A percentile compares a stretch with the other conserved stretches of the same genome.
Conservation (phyloP, 2,329 filamentous ascomycete genomes). For the Arthrobotrys entomopaga region DNA sequence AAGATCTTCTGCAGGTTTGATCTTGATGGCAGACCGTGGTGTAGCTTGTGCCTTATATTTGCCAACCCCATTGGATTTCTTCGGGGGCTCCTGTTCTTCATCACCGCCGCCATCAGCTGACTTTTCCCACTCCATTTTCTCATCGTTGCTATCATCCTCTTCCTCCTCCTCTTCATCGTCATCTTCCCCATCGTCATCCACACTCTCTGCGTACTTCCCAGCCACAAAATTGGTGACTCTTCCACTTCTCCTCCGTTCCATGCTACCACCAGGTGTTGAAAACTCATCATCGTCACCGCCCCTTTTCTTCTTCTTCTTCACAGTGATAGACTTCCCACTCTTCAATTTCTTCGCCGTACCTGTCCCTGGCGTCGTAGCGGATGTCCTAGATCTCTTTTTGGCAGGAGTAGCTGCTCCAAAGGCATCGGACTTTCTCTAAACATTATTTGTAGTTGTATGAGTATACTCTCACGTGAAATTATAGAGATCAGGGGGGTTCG, state of each 20-base stretch:
- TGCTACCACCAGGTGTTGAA: conserved; percentile 39
- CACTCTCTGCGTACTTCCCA: conserved; percentile 62
- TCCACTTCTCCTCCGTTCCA: conserved; percentile 61
- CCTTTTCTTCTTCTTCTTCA: conserved; percentile 60
- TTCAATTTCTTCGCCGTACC: conserved; percentile 54
- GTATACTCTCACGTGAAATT: not conserved
- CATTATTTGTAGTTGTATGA: not conserved
- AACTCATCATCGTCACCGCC: conserved; percentile 54
- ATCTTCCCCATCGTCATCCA: conserved; percentile 63
- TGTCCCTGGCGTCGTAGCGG: conserved; percentile 24
- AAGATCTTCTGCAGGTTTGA: conserved; percentile 48
- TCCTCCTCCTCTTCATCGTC: conserved; percentile 63
- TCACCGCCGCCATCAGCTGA: conserved; percentile 57
- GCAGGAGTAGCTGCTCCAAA: conserved; percentile 41
- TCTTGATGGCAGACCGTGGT: conserved; percentile 15
- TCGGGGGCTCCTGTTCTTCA: conserved; percentile 47
- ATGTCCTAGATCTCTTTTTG: conserved; percentile 55
- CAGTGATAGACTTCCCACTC: conserved; percentile 46
- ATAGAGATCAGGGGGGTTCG: not conserved
- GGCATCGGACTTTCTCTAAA: conserved; percentile 50
- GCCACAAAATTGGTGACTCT: conserved; percentile 61
- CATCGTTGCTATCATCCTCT: conserved; percentile 60
- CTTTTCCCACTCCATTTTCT: conserved; percentile 57
- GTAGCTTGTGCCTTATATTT: conserved; percentile 32
- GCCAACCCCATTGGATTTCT: conserved; percentile 38